A percentile compares a stretch with the other conserved stretches of the same genome.
These are phyloP conservation scores for Albophoma yamanashiensis DNA, from an alignment of 2,329 filamentous ascomycete species.

Conservation along the genomic window DNA sequence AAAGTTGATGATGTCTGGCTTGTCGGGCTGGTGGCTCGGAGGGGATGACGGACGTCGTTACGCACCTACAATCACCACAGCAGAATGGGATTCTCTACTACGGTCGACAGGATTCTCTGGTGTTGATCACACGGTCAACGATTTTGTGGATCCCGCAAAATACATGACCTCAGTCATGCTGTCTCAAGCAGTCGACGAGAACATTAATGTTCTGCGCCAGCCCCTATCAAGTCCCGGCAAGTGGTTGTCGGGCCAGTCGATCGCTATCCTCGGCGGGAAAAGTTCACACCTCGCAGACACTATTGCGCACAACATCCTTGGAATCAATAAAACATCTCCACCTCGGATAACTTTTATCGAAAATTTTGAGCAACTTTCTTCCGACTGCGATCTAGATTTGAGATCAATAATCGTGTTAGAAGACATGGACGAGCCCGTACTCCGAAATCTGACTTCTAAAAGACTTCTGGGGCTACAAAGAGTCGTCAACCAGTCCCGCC, in stretches of 20 bases:
- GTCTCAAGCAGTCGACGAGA: slow-evolving; percentile 7
- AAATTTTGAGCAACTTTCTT: slow-evolving; percentile 6
- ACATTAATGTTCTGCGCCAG: not conserved
- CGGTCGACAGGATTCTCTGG: slow-evolving; percentile 3
- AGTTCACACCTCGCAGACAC: slow-evolving; percentile 6
- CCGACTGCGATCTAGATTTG: not conserved
- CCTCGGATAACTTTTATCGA: not conserved
- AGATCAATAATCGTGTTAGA: not conserved
- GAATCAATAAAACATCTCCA: not conserved
- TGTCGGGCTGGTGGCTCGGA: not conserved
- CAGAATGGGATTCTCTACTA: slow-evolving; percentile 1
- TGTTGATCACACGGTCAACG: slow-evolving; percentile 1
- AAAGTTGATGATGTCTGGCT: not conserved
- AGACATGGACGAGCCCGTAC: slow-evolving; percentile 11
- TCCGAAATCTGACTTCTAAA: slow-evolving; percentile 21
- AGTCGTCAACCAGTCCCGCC: slow-evolving; percentile 6
- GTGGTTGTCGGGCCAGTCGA: not conserved
- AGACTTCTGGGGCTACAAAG: slow-evolving; percentile 9
- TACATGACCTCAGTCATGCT: slow-evolving; percentile 10
- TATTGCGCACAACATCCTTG: not conserved
- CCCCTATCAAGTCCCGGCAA: not conserved
- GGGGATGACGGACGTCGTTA: not conserved
- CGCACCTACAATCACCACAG: not conserved
- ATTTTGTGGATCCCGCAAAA: not conserved
- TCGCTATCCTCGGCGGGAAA: not conserved